A percentile compares a stretch with the other conserved stretches of the same genome.
phyloP scores from a whole-genome alignment of 2,329 filamentous ascomycete species.

The Diaporthe longicolla region DNA sequence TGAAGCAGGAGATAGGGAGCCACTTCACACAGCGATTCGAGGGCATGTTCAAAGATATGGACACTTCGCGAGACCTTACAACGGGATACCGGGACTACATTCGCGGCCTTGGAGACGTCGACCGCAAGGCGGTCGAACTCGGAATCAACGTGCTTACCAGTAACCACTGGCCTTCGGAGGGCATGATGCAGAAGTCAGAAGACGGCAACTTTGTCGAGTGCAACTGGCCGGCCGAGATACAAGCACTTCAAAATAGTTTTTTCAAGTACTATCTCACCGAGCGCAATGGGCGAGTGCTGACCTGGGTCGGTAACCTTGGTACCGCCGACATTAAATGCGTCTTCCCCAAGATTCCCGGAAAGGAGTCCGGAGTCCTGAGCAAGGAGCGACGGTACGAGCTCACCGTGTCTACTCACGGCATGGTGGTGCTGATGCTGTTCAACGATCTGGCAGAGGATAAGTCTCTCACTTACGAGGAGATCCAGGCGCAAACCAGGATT shows the following conservation, averaged over 20 bases:
- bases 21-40: slow-evolving; percentile 94
- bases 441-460: slow-evolving; percentile 76
- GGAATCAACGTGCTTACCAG: slow-evolving; percentile 89
- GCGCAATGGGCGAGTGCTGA: slow-evolving; percentile 88
- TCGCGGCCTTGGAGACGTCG: slow-evolving; percentile 62
- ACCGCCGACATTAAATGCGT: slow-evolving; percentile 88
- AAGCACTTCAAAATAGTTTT: slow-evolving; percentile 84
- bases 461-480: slow-evolving; percentile 77
- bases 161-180: slow-evolving; percentile 95
- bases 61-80: slow-evolving; percentile 86
- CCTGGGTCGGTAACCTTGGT: slow-evolving; percentile 81
- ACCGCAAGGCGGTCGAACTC: slow-evolving; percentile 80
- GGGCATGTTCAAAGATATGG: slow-evolving; percentile 98
- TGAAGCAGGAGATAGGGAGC: slow-evolving; percentile 97
- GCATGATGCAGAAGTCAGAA: slow-evolving; percentile 70
- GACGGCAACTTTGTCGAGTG: slow-evolving; percentile 65
- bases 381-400: slow-evolving; percentile 86
- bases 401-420: slow-evolving; percentile 92
- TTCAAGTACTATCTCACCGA: slow-evolving; percentile 90
- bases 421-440: slow-evolving; percentile 91
- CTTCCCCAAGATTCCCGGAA: slow-evolving; percentile 80
- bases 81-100: slow-evolving; percentile 81
- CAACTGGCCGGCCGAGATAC: slow-evolving; percentile 82
- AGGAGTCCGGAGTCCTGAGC: slow-evolving; percentile 72
- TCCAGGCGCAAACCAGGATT: slow-evolving; percentile 86